A percentile compares a stretch with the other conserved stretches of the same genome.
These are phyloP conservation scores for Beauveria sp. DNA, from an alignment of 2,329 filamentous ascomycete species.

Conservation along the genomic window DNA sequence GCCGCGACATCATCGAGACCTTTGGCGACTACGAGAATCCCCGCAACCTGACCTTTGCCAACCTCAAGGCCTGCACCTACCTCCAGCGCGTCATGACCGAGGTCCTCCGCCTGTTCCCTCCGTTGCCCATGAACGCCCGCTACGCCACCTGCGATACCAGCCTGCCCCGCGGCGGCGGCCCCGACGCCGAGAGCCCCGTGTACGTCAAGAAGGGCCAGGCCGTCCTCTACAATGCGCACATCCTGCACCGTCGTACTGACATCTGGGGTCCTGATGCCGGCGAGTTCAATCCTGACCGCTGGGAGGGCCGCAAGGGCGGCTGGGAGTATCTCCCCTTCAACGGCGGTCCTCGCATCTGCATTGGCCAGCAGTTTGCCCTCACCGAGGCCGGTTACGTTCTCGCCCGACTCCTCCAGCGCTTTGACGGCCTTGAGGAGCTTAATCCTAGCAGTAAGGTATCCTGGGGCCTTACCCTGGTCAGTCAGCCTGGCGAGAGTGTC, in stretches of 20 bases:
- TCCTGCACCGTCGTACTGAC: slow-evolving; percentile 26
- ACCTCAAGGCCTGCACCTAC: slow-evolving; percentile 19
- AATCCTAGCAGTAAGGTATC: slow-evolving; percentile 6
- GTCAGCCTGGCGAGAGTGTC: slow-evolving; percentile 10
- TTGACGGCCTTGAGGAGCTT: slow-evolving; percentile 13
- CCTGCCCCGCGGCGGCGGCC: slow-evolving; percentile 39
- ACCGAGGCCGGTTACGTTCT: slow-evolving; percentile 18
- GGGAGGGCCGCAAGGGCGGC: slow-evolving; percentile 23
- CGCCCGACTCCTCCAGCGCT: slow-evolving; percentile 15
- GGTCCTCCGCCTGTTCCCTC: slow-evolving; percentile 29
- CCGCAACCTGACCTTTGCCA: slow-evolving; percentile 17
- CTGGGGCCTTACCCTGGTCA: slow-evolving; percentile 9
- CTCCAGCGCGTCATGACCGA: slow-evolving; percentile 20
- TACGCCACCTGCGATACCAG: slow-evolving; percentile 36
- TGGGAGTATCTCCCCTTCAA: slow-evolving; percentile 31
- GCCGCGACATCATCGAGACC: slow-evolving; percentile 29
- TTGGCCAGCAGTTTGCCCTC: slow-evolving; percentile 27
- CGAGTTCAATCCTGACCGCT: slow-evolving; percentile 24
- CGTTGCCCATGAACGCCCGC: slow-evolving; percentile 37
- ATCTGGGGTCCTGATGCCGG: slow-evolving; percentile 28
- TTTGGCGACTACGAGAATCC: slow-evolving; percentile 41
- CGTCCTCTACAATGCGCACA: slow-evolving; percentile 25
- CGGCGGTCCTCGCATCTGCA: slow-evolving; percentile 27
- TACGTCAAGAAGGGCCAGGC: slow-evolving; percentile 35
- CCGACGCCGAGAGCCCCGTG: slow-evolving; percentile 34